Base-by-base conservation (phyloP, 1,284 basidiomycete genomes). In the Anthracocystis panici-leucophaei region DNA sequence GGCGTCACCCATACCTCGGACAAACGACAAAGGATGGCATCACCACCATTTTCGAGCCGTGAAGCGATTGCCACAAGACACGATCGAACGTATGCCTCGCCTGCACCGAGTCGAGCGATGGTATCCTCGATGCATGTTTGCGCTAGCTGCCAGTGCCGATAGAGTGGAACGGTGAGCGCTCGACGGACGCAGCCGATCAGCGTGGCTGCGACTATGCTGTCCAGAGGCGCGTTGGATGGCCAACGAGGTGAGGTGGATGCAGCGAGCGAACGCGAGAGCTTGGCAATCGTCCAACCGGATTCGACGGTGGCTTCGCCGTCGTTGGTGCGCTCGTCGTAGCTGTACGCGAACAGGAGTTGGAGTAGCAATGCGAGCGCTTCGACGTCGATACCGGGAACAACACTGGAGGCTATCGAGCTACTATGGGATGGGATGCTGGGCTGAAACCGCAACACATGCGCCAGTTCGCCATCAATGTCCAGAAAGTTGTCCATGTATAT, bases 401-500 rank as follows among this genome's bases (percentile, higher is more conserved):
- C 38, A 25, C 7, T 38, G 11, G 49, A n/a, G 4, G 42, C 21
- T 7, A 31, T 42, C 2, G 52, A 53, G 6, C 31, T 12, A 3
- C 7, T 6, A 7, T 1, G 3, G 11, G 49, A 5, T 10, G 61
- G 52, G 2, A 64, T 40, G 7, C 3, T 46, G 0, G 65, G 67
- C 23, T 57, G 40, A 20, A 42, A 76, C 0, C 38, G 41, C 4
- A 76, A 21, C 18, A 61, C 16, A 21, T 64, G 55, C 16, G 45
- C 55, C 21, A 76, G 14, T 40, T 72, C 68, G 31, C 59, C 69
- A 27, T 76, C 74, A 12, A 68, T 35, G 23, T 76, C 68, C 20
- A 76, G 42, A 18, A 62, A 72, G 52, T 76, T 68, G 20, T 72
- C 68, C 68, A 76, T 71, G 59, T 76, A 76, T 23, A 67, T 46